Evolutionary conservation across 495 filamentous ascomycete genomes (phyloP).

Genomic region (Xylaria cubensis): DNA sequence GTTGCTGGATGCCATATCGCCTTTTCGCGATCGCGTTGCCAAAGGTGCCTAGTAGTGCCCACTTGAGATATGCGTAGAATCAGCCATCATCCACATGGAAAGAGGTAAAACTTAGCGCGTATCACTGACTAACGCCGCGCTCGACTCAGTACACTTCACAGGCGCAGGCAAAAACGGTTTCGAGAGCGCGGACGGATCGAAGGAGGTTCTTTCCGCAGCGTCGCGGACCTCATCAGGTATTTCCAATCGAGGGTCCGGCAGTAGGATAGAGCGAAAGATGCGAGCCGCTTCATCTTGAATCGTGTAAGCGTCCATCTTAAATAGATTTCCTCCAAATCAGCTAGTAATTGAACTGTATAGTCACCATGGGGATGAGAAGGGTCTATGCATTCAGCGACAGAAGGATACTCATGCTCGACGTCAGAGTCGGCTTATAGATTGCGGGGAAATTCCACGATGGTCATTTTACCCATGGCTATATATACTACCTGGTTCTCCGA

Average conservation of each 20-base stretch:
- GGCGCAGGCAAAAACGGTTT: constrained; percentile 38
- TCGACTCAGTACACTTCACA: constrained; percentile 40
- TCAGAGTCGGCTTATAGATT: not conserved
- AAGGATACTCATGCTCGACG: not conserved
- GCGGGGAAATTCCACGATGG: not conserved
- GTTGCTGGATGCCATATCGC: constrained; percentile 33
- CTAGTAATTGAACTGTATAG: not conserved
- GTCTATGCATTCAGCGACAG: not conserved
- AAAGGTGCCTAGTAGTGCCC: constrained; percentile 39
- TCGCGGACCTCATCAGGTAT: constrained; percentile 31
- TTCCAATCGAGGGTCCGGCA: constrained; percentile 33
- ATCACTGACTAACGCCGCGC: constrained; percentile 32
- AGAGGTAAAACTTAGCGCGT: not conserved
- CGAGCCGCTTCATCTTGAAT: constrained; percentile 39
- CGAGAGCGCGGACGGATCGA: constrained; percentile 30
- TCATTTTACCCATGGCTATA: constrained; percentile 3
- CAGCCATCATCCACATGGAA: not conserved
- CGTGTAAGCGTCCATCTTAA: constrained; percentile 28
- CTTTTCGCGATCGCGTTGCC: constrained; percentile 35
- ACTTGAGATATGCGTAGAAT: constrained; percentile 11
- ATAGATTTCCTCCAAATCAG: not conserved
- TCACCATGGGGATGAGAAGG: not conserved
- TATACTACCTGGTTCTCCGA: not conserved
- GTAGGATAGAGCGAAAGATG: constrained; percentile 33
- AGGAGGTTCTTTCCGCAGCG: constrained; percentile 31